Evolutionary conservation across 2,329 filamentous ascomycete species (phyloP), one percentile per base, ranked within the genome.

Genomic region (Emmonsiellopsis sp.): DNA sequence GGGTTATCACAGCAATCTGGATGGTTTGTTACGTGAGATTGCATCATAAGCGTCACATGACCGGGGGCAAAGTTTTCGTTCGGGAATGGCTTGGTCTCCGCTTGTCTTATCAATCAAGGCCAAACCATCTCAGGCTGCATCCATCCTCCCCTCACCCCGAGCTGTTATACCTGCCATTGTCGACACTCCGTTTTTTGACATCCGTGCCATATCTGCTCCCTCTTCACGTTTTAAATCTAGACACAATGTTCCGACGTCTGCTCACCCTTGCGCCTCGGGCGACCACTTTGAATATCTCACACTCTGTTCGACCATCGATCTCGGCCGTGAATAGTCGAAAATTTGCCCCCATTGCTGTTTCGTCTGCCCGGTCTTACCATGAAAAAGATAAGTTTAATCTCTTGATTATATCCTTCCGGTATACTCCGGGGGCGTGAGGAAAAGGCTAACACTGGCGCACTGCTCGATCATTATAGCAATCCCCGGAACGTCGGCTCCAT

Each of bases 381-480:
- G 82, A 85, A 70, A 85, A 85, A 77, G 82, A 79, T 79, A 74
- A 72, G 77, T 77, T 31, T 46, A 3, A 48, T 44, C 42, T 56
- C 36, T 42, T 37, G 21, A 6, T 40, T 32, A 13, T 5, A 27
- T 43, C n/a, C 32, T 14, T 10, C 33, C 40, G 11, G 36, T 42
- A 14, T 45, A 42, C 17, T 49, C 27, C 17, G 34, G 37, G 43
- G 57, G 13, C 21, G 27, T 31, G 46, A 40, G 27, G 7, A 10
- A 49, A 37, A 21, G 32, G 66, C 72, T 74, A 68, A 75, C 71
- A 59, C 66, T 65, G 17, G 17, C 17, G 17, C 65, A 78, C 75
- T 87, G 60, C 79, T 94, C 60, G 88, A 94, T 70, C 88, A 92
- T 74, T 92, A 92, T 75, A 87, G 81, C 70, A 80, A 81, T 62